These are phyloP conservation scores for Hypoxylon intermedium DNA, from an alignment of 495 filamentous ascomycete genomes.

Conservation along the genomic window DNA sequence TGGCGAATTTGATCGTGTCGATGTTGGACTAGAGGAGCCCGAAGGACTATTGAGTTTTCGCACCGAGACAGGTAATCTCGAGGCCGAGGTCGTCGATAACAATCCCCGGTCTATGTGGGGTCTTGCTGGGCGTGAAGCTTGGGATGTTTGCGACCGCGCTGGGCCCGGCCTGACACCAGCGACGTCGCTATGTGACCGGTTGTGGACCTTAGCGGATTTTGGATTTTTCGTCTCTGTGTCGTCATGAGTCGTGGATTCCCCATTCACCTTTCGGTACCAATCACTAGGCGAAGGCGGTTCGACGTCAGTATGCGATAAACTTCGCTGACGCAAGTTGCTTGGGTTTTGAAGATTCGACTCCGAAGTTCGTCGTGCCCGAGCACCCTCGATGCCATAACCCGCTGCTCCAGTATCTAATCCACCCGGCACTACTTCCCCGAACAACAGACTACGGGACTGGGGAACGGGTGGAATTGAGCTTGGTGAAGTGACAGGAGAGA, in stretches of 20 bases:
- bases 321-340: slow-evolving; percentile 47
- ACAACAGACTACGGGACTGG: slow-evolving; percentile 49
- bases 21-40: slow-evolving; percentile 53
- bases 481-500: slow-evolving; percentile 42
- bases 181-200: slow-evolving; percentile 58
- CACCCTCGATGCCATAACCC: slow-evolving; percentile 58
- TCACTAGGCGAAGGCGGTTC: slow-evolving; percentile 61
- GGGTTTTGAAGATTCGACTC: slow-evolving; percentile 52
- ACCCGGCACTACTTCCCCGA: slow-evolving; percentile 59
- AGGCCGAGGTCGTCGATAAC: slow-evolving; percentile 48
- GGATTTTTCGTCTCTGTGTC: slow-evolving; percentile 41
- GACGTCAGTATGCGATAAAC: slow-evolving; percentile 53
- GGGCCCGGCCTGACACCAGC: slow-evolving; percentile 48
- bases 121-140: slow-evolving; percentile 24
- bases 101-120: slow-evolving; percentile 43
- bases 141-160: slow-evolving; percentile 32
- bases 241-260: slow-evolving; percentile 41
- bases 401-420: slow-evolving; percentile 48
- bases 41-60: slow-evolving; percentile 52
- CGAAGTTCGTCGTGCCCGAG: slow-evolving; percentile 52
- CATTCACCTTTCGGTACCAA: slow-evolving; percentile 56
- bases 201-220: slow-evolving; percentile 48
- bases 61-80: slow-evolving; percentile 53
- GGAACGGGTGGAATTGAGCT: slow-evolving; percentile 37
- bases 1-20: slow-evolving; percentile 60